These are phyloP conservation scores for Xerocomus spinulosus DNA, from an alignment of 768 basidiomycete species.

Conservation along the genomic window DNA sequence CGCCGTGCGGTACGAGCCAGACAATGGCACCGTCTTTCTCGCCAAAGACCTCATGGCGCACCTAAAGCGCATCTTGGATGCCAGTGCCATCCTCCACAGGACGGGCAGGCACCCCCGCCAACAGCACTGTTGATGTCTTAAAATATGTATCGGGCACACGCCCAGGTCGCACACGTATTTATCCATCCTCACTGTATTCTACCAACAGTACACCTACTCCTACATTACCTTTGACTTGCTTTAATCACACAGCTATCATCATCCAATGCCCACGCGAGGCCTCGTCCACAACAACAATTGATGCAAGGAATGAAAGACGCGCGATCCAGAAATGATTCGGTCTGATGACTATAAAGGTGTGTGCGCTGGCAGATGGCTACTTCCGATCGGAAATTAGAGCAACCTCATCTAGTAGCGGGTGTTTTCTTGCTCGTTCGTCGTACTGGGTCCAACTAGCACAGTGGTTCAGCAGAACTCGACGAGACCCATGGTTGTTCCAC, in stretches of 20 bases:
- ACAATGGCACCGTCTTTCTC: constrained; percentile 55
- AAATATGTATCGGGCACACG: not conserved
- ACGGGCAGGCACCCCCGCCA: constrained; percentile 10
- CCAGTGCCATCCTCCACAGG: constrained; percentile 15
- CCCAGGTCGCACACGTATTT: constrained; percentile 1
- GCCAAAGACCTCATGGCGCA: constrained; percentile 40
- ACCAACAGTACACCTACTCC: constrained; percentile 3
- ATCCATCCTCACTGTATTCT: constrained; percentile 15
- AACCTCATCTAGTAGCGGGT: no score
- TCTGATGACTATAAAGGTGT: no score
- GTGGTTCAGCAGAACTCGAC: no score
- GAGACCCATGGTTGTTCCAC: no score
- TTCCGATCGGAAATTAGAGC: no score
- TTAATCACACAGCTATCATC: not conserved
- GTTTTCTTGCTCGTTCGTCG: no score
- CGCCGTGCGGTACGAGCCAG: constrained; percentile 51
- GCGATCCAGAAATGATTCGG: no score
- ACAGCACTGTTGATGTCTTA: constrained; percentile 3
- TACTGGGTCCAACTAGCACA: no score
- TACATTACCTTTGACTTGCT: not conserved
- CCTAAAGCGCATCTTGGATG: constrained; percentile 27
- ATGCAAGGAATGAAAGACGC: no score
- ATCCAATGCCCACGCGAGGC: no score
- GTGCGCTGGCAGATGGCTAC: no score
- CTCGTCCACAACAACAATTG: no score